These are phyloP conservation scores for Kwoniella sp. DNA, from an alignment of 768 basidiomycete genomes.

Conservation along the genomic window DNA sequence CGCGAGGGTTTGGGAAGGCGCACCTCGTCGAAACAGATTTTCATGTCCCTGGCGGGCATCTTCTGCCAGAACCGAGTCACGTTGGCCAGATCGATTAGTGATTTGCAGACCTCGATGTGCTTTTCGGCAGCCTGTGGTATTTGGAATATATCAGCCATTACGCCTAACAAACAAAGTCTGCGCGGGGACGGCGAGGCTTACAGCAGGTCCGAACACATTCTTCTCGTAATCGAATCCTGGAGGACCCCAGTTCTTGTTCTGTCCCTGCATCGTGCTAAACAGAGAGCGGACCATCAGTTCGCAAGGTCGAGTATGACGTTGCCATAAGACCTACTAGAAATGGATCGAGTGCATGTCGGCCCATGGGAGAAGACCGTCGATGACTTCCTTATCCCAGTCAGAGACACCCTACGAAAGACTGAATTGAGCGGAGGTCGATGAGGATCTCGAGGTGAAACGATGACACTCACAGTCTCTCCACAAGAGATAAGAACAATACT, in stretches of 20 bases:
- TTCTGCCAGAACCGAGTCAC: conserved; percentile 31
- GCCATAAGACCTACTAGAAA: conserved; percentile 46
- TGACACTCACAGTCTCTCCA: conserved; percentile 54
- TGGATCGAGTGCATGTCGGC: conserved; percentile 62
- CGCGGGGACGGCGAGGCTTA: too few relatives aligned
- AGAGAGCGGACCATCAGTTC: too few relatives aligned
- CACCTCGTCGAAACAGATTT: conserved; percentile 61
- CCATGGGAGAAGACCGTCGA: conserved; percentile 48
- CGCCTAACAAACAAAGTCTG: too few relatives aligned
- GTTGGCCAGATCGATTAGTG: conserved; percentile 61
- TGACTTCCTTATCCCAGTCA: conserved; percentile 58
- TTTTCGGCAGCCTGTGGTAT: conserved; percentile 59
- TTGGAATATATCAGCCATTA: too few relatives aligned
- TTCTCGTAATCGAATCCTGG: conserved; percentile 57
- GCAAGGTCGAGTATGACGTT: too few relatives aligned
- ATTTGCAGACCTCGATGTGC: conserved; percentile 61
- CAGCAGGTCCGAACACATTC: conserved; percentile 63
- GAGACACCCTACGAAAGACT: conserved; percentile 45
- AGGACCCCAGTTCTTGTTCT: conserved; percentile 36
- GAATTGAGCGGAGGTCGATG: conserved; percentile 2
- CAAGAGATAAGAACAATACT: conserved; percentile 63
- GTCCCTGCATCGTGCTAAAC: conserved; percentile 48
- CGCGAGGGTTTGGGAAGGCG: neutral
- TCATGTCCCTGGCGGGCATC: conserved; percentile 38
- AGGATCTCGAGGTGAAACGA: neutral